Evolutionary conservation across 352 stramenopile genomes (phyloP).

Genomic region (Globisporangium yorkense): DNA sequence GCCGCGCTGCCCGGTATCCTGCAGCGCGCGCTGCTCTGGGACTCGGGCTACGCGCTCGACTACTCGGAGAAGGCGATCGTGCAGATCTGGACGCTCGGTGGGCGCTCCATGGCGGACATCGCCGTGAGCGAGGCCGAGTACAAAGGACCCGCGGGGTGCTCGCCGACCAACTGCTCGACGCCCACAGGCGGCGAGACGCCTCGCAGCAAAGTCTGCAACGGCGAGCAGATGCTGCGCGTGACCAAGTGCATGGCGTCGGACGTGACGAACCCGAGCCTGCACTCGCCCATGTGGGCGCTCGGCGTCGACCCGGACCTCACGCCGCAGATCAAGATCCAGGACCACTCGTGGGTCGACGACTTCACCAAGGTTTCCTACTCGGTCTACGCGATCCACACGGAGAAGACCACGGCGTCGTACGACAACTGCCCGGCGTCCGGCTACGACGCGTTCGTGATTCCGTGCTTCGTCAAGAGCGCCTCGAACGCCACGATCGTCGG

Average conservation of each 20-base stretch:
- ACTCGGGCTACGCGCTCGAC: slow-evolving; percentile 31
- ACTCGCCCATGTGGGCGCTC: slow-evolving; percentile 22
- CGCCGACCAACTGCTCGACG: slow-evolving; percentile 13
- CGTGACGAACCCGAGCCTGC: slow-evolving; percentile 2
- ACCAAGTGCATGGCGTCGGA: slow-evolving; percentile 24
- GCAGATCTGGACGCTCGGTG: slow-evolving; percentile 24
- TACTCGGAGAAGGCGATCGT: slow-evolving; percentile 10
- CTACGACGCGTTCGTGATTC: slow-evolving; percentile 8
- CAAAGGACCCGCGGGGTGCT: slow-evolving; percentile 10
- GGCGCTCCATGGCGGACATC: slow-evolving; percentile 25
- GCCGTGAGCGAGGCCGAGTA: slow-evolving; percentile 19
- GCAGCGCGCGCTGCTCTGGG: slow-evolving; percentile 54
- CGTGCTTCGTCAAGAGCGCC: slow-evolving; percentile 1
- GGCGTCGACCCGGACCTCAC: slow-evolving; percentile 3
- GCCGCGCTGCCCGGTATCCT: slow-evolving; percentile 22
- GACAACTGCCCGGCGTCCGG: neutral
- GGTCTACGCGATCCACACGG: slow-evolving; percentile 10
- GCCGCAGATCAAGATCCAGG: slow-evolving; percentile 1
- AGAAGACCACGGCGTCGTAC: neutral
- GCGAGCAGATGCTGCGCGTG: slow-evolving; percentile 15
- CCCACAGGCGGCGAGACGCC: slow-evolving; percentile 10
- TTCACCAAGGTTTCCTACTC: neutral
- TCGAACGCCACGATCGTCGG: neutral
- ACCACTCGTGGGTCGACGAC: slow-evolving; percentile 6
- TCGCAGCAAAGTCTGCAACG: slow-evolving; percentile 16